Evolutionary conservation across 768 basidiomycete genomes (phyloP).

Genomic region (Lactifluus volemus): DNA sequence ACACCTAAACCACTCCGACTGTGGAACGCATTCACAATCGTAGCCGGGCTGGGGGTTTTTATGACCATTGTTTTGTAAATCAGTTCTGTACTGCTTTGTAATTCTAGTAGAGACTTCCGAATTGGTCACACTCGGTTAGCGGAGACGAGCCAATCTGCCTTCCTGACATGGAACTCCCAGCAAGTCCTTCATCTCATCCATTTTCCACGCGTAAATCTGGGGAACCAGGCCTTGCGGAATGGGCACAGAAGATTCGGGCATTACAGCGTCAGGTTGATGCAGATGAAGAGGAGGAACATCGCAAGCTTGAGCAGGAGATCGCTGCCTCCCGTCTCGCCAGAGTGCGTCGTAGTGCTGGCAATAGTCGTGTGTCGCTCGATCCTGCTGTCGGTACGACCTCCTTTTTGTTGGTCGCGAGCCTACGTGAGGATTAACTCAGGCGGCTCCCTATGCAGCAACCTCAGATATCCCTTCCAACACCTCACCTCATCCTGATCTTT

Average conservation of each 20-base stretch:
- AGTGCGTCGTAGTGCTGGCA: conserved; percentile 34
- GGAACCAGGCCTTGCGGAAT: conserved; percentile 67
- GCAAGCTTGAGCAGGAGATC: conserved; percentile 52
- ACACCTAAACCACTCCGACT: not conserved
- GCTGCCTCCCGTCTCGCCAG: conserved; percentile 39
- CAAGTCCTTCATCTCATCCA: conserved; percentile 11
- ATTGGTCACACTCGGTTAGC: not conserved
- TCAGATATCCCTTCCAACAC: not conserved
- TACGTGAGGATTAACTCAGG: conserved; percentile 1
- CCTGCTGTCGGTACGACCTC: conserved; percentile 19
- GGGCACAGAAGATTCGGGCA: conserved; percentile 73
- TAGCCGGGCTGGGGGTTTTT: not conserved
- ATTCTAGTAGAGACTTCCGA: not conserved
- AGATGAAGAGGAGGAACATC: conserved; percentile 71
- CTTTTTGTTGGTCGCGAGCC: not conserved
- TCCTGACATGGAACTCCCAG: conserved; percentile 14
- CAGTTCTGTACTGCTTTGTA: too few relatives aligned
- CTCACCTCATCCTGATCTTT: not conserved
- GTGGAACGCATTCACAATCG: not conserved
- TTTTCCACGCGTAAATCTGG: conserved; percentile 29
- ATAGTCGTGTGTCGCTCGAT: conserved; percentile 33
- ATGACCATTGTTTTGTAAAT: not conserved
- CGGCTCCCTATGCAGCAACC: not conserved
- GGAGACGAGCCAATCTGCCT: too few relatives aligned
- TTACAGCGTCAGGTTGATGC: conserved; percentile 75